phyloP scores from a whole-genome alignment of 2,329 filamentous ascomycete species.

The Fusarium decemcellulare region DNA sequence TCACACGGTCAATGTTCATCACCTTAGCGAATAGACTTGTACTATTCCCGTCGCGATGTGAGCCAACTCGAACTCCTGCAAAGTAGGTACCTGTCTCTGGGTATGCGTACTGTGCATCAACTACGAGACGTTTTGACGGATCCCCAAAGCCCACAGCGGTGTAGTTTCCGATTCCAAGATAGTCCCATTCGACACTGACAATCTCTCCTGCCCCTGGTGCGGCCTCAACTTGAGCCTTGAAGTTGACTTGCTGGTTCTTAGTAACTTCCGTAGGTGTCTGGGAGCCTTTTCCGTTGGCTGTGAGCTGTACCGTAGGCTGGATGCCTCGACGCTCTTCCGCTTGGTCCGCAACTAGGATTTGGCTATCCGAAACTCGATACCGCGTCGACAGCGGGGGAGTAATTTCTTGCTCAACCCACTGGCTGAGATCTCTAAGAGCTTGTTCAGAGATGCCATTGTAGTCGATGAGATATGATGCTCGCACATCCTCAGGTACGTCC shows the following conservation, averaged over 20 bases:
- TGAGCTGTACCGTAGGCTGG: slow-evolving; percentile 23
- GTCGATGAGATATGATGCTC: slow-evolving; percentile 16
- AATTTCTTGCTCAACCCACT: slow-evolving; percentile 32
- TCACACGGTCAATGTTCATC: slow-evolving; percentile 7
- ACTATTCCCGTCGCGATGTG: background rate
- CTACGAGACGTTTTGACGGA: background rate
- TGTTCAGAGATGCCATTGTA: slow-evolving; percentile 31
- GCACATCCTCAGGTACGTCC: background rate
- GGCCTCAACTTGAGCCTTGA: slow-evolving; percentile 3
- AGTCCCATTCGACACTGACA: slow-evolving; percentile 28
- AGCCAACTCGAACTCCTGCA: slow-evolving; percentile 5
- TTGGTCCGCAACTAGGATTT: slow-evolving; percentile 11
- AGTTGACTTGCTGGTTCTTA: background rate
- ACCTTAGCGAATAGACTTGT: background rate
- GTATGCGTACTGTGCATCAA: background rate
- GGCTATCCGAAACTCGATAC: slow-evolving; percentile 18
- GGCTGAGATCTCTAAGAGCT: slow-evolving; percentile 30
- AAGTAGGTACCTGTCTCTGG: slow-evolving; percentile 6
- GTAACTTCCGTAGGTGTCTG: background rate
- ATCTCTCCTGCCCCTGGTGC: slow-evolving; percentile 18
- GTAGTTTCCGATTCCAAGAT: slow-evolving; percentile 8
- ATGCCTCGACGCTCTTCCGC: slow-evolving; percentile 27
- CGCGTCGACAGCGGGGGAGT: slow-evolving; percentile 18
- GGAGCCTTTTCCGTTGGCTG: background rate
- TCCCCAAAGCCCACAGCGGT: background rate